These are phyloP conservation scores for Candida ipomoeae DNA, from an alignment of 805 yeast species.

Conservation along the genomic window DNA sequence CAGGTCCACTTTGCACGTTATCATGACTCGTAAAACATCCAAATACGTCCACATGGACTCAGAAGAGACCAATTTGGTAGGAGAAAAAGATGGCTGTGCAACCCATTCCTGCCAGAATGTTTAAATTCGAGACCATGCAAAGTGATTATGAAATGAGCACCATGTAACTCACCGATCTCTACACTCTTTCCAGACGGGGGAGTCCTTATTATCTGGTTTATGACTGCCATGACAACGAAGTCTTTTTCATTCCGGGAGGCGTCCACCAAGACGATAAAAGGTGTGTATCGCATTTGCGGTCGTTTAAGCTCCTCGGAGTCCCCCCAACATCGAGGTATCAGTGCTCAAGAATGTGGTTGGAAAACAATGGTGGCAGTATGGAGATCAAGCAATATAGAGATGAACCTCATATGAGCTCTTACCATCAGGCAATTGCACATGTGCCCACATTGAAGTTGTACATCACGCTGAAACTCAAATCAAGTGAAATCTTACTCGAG, in stretches of 20 bases:
- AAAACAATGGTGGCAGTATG: constrained; percentile 19
- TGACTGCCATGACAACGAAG: neutral
- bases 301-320: neutral
- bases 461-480: constrained; percentile 10
- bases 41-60: no score
- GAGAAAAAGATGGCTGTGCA: no score
- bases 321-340: neutral
- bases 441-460: neutral
- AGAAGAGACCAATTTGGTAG: no score
- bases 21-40: no score
- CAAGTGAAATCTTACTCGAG: constrained; percentile 6
- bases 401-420: neutral
- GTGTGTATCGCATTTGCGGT: neutral
- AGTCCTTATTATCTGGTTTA: neutral
- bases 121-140: neutral
- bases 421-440: constrained; percentile 2
- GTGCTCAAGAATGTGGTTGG: constrained; percentile 14
- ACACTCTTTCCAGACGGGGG: neutral
- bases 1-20: no score
- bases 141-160: neutral
- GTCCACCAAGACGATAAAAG: neutral
- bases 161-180: neutral
- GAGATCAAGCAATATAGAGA: constrained; percentile 3
- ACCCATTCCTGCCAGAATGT: no score
- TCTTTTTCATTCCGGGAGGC: neutral